Percentiles rank a stretch among this genome's conserved stretches.
Conservation (phyloP, 1,284 basidiomycete genomes). For the Agroathelia rolfsii region DNA sequence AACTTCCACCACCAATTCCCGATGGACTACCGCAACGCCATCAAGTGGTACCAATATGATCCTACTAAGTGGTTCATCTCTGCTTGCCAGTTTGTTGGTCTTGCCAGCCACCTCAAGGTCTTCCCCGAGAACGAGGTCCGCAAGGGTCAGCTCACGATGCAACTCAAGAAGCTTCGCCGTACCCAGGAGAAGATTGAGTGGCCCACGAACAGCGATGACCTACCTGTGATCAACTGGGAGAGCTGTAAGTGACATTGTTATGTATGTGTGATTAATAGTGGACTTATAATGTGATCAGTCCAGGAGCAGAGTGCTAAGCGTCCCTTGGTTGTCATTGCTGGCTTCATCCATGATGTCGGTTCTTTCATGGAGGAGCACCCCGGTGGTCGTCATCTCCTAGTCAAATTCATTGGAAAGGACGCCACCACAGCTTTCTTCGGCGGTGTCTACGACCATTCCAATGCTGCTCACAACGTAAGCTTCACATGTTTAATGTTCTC, state of each 20-base stretch:
- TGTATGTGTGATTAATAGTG: constrained; percentile 8
- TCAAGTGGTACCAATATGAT: constrained; percentile 88
- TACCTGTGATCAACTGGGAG: constrained; percentile 82
- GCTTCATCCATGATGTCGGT: constrained; percentile 86
- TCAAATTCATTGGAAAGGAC: constrained; percentile 69
- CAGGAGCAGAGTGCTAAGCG: constrained; percentile 69
- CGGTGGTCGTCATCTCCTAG: constrained; percentile 60
- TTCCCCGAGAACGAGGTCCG: constrained; percentile 93
- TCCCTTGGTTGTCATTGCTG: constrained; percentile 73
- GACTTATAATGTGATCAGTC: constrained; percentile 30
- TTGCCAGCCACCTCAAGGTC: constrained; percentile 80
- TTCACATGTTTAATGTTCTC: neutral
- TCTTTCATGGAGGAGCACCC: constrained; percentile 89
- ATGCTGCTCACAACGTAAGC: constrained; percentile 79
- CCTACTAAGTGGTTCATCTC: constrained; percentile 91
- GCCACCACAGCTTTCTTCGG: constrained; percentile 91
- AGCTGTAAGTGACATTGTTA: constrained; percentile 49
- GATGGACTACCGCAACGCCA: constrained; percentile 90
- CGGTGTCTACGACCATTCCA: constrained; percentile 89
- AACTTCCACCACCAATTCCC: constrained; percentile 96
- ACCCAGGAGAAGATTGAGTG: constrained; percentile 66
- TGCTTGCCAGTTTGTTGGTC: constrained; percentile 51
- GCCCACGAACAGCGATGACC: constrained; percentile 68
- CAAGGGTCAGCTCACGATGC: constrained; percentile 90
- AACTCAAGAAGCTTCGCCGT: constrained; percentile 73